Base-by-base conservation (phyloP, 1,284 basidiomycete species). In the Tremellales sp. region DNA sequence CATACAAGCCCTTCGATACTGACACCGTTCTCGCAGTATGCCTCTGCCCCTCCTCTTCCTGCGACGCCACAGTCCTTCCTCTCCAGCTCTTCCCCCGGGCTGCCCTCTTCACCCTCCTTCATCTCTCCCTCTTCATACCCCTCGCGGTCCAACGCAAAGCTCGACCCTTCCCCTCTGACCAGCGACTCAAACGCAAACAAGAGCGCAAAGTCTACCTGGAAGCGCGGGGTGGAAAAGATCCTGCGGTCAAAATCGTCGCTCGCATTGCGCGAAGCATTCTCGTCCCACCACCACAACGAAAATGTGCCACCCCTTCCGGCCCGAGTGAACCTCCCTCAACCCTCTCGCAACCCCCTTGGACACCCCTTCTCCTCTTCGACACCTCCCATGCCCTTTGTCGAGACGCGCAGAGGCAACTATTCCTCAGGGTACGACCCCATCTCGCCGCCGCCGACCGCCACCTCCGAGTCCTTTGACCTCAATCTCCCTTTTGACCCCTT, bases 171-270 rank as follows among this genome's bases (percentile, higher is more conserved):
- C 14, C 37, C 12, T 1, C 25, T 37, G 28, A 21, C 31, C 31
- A 25, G 25, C 13, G 27, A 42, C 21, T 32, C 35, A 9, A 54
- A 49, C 29, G 12, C 34, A 10, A 24, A 40, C 42, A 54, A 48
- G 16, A 29, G 47, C 3, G n/a, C n/a, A n/a, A 58, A 59, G 31
- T 64, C 59, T 3, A 58, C 56, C 1, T 67, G 66, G 66, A 67
- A 66, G 48, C 47, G 63, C 22, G 59, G 66, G n/a, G 56, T 70
- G 52, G 56, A 63, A 29, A 62, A 63, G 40, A 51, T 70, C 22
- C 66, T 66, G 58, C 58, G 59, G 10, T 65, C 66, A n/a, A 68
- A 67, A 42, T 70, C 68, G 3, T 61, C 60, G 0, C 48, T 51
- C 5, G 56, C 57, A 5, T 50, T 70, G 25, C 55, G 64, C 2